Base-by-base conservation (phyloP, 176 grass and related monocot species). In the Oryza brachyantha region DNA sequence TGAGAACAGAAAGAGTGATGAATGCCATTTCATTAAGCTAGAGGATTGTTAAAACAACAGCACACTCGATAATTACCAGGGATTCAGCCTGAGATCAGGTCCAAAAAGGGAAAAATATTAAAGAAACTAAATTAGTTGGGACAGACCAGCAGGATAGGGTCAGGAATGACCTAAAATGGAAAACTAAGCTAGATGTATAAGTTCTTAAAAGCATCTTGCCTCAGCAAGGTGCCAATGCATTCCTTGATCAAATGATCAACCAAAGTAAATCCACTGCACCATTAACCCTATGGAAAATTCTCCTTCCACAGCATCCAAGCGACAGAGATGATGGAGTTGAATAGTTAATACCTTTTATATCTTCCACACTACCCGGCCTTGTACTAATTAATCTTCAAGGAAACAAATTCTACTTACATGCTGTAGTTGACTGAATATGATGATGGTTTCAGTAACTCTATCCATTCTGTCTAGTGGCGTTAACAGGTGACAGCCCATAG, bases 401-500 rank as follows among this genome's bases (percentile, higher is more conserved):
- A 21, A 84, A 77, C 29, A 78, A 63, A 71, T 71, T 67, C n/a
- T 70, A 70, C n/a, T 76, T 16, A 29, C 5, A 46, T 37, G 16
- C 35, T 79, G 45, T 14, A 35, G 19, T 70, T 61, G 65, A 61
- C 21, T 37, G 12, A 50, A 50, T n/a, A 50, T 0, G 14, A 21
- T 29, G 39, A 70, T 24, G 40, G 34, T 84, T 71, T 78, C 60
- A 43, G 17, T 25, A 55, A 57, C 8, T 41, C n/a, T 76, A 72
- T 65, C 67, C 16, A 57, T 34, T 72, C 63, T 72, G n/a, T 79
- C 57, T 13, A 55, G 31, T 34, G 24, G 26, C 71, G 10, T 55
- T 55, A 21, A 55, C n/a, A 72, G 28, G 32, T n/a, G 27, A 57
- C 34, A 72, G 25, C 66, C 17, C 58, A 72, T 73, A 81, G 31